Conservation (phyloP, 2,329 filamentous ascomycete genomes). For the Xylariaceae sp. region DNA sequence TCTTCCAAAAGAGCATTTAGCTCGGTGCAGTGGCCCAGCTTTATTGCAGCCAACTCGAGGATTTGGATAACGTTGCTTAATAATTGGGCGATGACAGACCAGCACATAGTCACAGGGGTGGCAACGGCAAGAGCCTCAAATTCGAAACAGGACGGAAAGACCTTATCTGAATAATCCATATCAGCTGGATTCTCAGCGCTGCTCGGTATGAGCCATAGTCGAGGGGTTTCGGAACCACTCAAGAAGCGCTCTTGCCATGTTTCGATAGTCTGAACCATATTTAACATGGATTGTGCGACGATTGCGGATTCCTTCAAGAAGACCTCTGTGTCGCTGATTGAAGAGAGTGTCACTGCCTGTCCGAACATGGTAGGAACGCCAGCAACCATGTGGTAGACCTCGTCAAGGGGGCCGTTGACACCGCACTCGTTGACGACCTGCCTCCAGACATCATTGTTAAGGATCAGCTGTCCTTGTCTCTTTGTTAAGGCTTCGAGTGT, state of each 20-base stretch:
- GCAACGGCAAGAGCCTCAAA: conserved; percentile 27
- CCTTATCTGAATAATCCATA: conserved; percentile 14
- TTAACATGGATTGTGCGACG: conserved; percentile 16
- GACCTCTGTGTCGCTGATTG: conserved; percentile 11
- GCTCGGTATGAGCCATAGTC: conserved; percentile 26
- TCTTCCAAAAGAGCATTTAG: conserved; percentile 19
- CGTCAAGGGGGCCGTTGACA: conserved; percentile 25
- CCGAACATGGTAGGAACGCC: conserved; percentile 25
- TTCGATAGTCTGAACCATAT: conserved; percentile 19
- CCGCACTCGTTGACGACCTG: conserved; percentile 26
- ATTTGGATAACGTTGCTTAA: conserved; percentile 32
- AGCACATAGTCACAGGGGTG: conserved; percentile 25
- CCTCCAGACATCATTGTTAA: conserved; percentile 27
- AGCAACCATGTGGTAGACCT: conserved; percentile 24
- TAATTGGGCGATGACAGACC: conserved; percentile 25
- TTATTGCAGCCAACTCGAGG: conserved; percentile 21
- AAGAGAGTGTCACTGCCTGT: conserved; percentile 21
- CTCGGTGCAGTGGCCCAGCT: conserved; percentile 18
- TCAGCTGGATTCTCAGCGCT: conserved; percentile 23
- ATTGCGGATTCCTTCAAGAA: conserved; percentile 21
- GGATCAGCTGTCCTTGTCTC: conserved; percentile 21
- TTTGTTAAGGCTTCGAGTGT: conserved; percentile 19
- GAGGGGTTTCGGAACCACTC: conserved; percentile 19
- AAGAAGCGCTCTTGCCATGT: conserved; percentile 26
- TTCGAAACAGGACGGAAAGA: conserved; percentile 28